phyloP scores from a whole-genome alignment of 2,329 filamentous ascomycete genomes.

The Penicillium capsulatum region DNA sequence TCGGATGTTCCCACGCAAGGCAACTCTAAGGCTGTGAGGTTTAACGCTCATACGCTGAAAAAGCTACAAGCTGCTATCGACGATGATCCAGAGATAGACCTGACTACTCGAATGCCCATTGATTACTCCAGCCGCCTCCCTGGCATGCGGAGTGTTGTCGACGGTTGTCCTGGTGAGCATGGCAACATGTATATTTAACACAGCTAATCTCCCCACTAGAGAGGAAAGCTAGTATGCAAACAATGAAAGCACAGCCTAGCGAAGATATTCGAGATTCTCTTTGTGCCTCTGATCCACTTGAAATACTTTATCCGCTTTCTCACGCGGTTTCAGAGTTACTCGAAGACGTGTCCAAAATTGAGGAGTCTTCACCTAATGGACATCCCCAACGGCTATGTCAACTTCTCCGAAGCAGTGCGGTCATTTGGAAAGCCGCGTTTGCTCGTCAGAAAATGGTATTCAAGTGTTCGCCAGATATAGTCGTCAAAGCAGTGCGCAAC shows the following conservation, averaged over 20 bases:
- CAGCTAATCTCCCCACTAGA: conserved; percentile 2
- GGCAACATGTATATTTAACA: neutral
- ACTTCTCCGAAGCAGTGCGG: conserved; percentile 16
- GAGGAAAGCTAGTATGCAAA: too few relatives aligned
- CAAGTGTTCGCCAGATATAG: conserved; percentile 15
- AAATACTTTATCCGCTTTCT: conserved; percentile 6
- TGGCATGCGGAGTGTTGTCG: neutral
- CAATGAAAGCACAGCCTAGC: too few relatives aligned
- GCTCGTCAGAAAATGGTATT: conserved; percentile 20
- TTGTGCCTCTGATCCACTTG: conserved; percentile 5
- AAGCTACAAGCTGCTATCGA: conserved; percentile 19
- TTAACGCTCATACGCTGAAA: conserved; percentile 23
- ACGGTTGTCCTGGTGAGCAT: conserved; percentile 1
- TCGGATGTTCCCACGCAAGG: neutral
- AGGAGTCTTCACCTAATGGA: neutral
- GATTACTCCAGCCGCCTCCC: conserved; percentile 18
- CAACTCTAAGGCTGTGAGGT: conserved; percentile 21
- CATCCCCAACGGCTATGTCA: conserved; percentile 12
- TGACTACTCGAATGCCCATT: conserved; percentile 17
- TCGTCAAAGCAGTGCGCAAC: conserved; percentile 21
- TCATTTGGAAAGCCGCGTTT: conserved; percentile 21
- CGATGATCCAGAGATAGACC: conserved; percentile 21
- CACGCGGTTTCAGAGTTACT: conserved; percentile 2
- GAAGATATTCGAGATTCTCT: conserved; percentile 6
- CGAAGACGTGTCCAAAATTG: neutral